Evolutionary conservation across 257 asterid genomes (phyloP).

Genomic region (Paraleonurus japonicus): DNA sequence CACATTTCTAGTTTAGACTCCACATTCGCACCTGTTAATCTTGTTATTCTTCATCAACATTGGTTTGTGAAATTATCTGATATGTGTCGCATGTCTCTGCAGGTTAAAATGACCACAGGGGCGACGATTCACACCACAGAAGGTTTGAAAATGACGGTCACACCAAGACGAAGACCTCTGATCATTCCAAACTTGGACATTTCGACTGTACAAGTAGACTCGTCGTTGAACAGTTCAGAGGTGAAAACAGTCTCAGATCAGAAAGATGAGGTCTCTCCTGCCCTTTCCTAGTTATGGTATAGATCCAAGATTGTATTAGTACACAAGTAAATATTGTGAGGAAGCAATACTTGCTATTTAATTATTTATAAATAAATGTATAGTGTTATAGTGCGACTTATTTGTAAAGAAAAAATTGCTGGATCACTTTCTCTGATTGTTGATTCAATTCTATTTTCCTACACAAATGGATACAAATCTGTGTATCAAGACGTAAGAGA

Average conservation of each 20-base stretch:
- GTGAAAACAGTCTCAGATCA: constrained; percentile 35
- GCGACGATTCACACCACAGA: constrained; percentile 97
- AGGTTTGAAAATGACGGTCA: constrained; percentile 86
- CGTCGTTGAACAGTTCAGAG: constrained; percentile 33
- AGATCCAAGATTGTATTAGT: not conserved
- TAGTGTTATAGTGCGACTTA: not conserved
- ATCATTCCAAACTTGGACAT: constrained; percentile 57
- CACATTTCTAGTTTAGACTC: not conserved
- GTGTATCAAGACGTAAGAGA: not conserved
- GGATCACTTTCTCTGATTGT: not conserved
- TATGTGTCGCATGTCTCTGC: constrained; percentile 18
- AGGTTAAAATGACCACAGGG: constrained; percentile 97
- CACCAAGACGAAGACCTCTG: constrained; percentile 61
- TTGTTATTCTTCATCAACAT: not conserved
- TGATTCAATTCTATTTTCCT: not conserved
- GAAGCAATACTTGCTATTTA: constrained; percentile 14
- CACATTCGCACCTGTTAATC: not conserved
- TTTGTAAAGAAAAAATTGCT: not conserved
- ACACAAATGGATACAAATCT: not conserved
- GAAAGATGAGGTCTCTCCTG: constrained; percentile 51
- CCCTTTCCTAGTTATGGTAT: constrained; percentile 28
- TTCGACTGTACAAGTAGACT: constrained; percentile 43
- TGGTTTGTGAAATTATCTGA: not conserved
- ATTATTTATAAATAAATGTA: not conserved
- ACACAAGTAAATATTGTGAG: not conserved